A percentile compares a stretch with the other conserved stretches of the same genome.
Evolutionary conservation across 352 stramenopile genomes (phyloP).

Genomic region (Phytophthora constricta): DNA sequence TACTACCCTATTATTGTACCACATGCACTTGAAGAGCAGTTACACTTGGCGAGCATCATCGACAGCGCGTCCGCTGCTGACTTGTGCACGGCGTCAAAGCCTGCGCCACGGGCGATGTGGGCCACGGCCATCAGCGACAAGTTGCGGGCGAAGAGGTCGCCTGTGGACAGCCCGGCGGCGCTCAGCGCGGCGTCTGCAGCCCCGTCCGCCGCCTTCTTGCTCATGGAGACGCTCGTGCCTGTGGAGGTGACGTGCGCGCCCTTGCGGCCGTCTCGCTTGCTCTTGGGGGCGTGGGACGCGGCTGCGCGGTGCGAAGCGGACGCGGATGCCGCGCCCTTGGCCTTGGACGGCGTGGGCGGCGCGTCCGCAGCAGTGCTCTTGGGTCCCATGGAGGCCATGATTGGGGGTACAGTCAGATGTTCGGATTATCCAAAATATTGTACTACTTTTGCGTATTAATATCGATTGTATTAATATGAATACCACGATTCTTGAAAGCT

Average conservation of each 20-base stretch:
- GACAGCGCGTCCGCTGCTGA: constrained; percentile 55
- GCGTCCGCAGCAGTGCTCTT: constrained; percentile 12
- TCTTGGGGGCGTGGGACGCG: constrained; percentile 5
- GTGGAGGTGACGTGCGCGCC: constrained; percentile 6
- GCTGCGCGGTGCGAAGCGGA: constrained; percentile 4
- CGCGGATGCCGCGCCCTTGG: constrained; percentile 3
- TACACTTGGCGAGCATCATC: constrained; percentile 64
- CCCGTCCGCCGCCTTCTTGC: constrained; percentile 39
- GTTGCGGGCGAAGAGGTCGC: constrained; percentile 55
- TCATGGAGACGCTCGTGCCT: constrained; percentile 59
- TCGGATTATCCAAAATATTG: too few species aligned
- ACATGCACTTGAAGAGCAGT: constrained; percentile 21
- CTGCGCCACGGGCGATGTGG: constrained; percentile 52
- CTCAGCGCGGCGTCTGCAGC: constrained; percentile 23
- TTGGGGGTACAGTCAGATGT: neutral
- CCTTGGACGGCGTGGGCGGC: constrained; percentile 6
- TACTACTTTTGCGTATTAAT: too few species aligned
- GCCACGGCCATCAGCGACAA: constrained; percentile 60
- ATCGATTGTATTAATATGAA: too few species aligned
- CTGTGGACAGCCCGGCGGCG: constrained; percentile 35
- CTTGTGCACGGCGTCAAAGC: constrained; percentile 63
- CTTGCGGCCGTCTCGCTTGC: constrained; percentile 37
- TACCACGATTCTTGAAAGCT: too few species aligned
- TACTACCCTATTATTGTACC: neutral
- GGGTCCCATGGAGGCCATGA: neutral